These are phyloP conservation scores for Aspergillus fructus DNA, from an alignment of 2,329 filamentous ascomycete genomes.

Conservation along the genomic window DNA sequence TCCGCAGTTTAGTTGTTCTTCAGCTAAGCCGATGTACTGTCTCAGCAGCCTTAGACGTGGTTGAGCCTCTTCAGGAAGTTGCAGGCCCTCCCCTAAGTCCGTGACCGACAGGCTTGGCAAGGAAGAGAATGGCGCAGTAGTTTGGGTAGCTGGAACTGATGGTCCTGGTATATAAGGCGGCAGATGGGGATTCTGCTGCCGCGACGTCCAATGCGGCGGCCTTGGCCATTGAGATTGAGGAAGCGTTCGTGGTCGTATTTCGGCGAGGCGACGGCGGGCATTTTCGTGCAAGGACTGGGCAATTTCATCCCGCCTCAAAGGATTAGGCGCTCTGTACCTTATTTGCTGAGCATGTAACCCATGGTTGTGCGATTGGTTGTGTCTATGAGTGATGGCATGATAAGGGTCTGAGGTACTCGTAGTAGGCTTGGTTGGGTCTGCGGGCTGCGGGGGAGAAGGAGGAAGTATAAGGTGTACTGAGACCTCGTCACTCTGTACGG, in stretches of 20 bases:
- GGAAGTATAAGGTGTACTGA: slow-evolving; percentile 46
- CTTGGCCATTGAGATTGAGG: slow-evolving; percentile 1
- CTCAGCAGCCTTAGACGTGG: slow-evolving; percentile 20
- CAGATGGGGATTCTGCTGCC: slow-evolving; percentile 7
- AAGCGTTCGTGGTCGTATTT: slow-evolving; percentile 14
- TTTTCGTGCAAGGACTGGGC: slow-evolving; percentile 21
- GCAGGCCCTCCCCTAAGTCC: not conserved
- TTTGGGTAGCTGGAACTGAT: not conserved
- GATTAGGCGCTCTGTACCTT: slow-evolving; percentile 14
- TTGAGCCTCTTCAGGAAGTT: slow-evolving; percentile 13
- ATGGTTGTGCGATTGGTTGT: slow-evolving; percentile 5
- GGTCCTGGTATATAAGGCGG: slow-evolving; percentile 1
- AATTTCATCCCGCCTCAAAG: slow-evolving; percentile 18
- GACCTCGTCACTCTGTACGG: slow-evolving; percentile 25
- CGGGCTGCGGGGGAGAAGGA: slow-evolving; percentile 27
- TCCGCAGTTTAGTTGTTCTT: slow-evolving; percentile 29
- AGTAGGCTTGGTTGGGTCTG: slow-evolving; percentile 7
- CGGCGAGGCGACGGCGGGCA: slow-evolving; percentile 22
- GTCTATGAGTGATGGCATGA: slow-evolving; percentile 11
- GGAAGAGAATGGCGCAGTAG: not conserved
- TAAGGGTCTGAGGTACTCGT: not conserved
- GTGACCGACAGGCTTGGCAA: not conserved
- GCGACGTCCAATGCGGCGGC: not conserved
- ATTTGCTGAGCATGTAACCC: slow-evolving; percentile 9
- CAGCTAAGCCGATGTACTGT: slow-evolving; percentile 26